These are phyloP conservation scores for Phialocephala sp. DNA, from an alignment of 2,329 filamentous ascomycete species.

Conservation along the genomic window DNA sequence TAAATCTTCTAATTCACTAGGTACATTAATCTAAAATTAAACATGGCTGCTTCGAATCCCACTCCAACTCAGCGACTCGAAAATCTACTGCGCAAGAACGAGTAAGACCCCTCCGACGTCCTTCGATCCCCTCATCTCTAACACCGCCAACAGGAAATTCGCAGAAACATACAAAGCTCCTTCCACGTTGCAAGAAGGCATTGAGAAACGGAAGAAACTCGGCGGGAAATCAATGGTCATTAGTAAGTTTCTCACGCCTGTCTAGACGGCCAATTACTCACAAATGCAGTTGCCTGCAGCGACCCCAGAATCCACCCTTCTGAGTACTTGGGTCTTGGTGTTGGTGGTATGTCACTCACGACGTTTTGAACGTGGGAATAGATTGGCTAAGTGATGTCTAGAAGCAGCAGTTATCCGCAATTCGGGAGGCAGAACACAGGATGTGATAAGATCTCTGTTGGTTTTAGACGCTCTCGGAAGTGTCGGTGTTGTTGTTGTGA, in stretches of 20 bases:
- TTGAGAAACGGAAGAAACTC: conserved; percentile 13
- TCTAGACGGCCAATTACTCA: not conserved
- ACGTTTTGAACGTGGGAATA: too few species aligned
- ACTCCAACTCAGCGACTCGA: conserved; percentile 6
- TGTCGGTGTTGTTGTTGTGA: conserved; percentile 21
- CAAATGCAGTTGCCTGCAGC: conserved; percentile 12
- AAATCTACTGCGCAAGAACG: conserved; percentile 12
- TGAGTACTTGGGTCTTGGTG: conserved; percentile 23
- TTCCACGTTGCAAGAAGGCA: conserved; percentile 1
- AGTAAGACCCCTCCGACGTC: not conserved
- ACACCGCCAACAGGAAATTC: conserved; percentile 7
- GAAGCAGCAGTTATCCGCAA: conserved; percentile 29
- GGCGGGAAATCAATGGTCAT: conserved; percentile 22
- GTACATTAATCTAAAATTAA: not conserved
- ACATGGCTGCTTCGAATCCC: not conserved
- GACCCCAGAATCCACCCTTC: conserved; percentile 26
- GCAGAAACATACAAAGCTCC: conserved; percentile 23
- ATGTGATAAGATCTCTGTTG: conserved; percentile 18
- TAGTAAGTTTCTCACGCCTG: conserved; percentile 10
- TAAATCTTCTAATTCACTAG: not conserved
- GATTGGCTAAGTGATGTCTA: not conserved
- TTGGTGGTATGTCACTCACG: conserved; percentile 15
- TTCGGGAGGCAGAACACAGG: conserved; percentile 22
- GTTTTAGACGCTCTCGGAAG: conserved; percentile 18
- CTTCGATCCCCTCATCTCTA: not conserved